phyloP scores from a whole-genome alignment of 768 basidiomycete genomes.

The Porphyrellus cyaneotinctus region DNA sequence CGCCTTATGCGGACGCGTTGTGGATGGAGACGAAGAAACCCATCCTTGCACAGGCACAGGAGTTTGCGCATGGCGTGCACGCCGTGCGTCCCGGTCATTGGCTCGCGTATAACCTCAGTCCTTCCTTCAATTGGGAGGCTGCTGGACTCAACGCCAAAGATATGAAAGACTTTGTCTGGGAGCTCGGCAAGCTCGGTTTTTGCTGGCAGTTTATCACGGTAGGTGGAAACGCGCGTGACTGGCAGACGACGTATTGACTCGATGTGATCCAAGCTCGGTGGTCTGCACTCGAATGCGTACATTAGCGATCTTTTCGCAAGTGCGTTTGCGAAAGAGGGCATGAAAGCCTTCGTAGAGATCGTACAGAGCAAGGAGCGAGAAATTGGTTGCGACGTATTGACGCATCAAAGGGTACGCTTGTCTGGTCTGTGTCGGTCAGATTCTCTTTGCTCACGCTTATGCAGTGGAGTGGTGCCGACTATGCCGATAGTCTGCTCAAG shows the following conservation, averaged over 20 bases:
- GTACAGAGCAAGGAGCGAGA: conserved; percentile 91
- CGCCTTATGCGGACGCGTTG: conserved; percentile 86
- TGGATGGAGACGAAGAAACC: conserved; percentile 99
- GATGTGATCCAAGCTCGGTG: conserved; percentile 67
- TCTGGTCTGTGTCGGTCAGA: neutral
- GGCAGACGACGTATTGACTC: conserved; percentile 3
- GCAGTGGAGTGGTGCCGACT: conserved; percentile 95
- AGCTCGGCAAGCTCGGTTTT: conserved; percentile 92
- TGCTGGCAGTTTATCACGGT: conserved; percentile 99
- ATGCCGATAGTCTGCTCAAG: conserved; percentile 86
- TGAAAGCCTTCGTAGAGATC: conserved; percentile 98
- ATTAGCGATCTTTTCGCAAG: conserved; percentile 92
- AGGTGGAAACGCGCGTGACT: conserved; percentile 26
- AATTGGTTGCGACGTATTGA: conserved; percentile 92
- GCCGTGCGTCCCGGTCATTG: conserved; percentile 82
- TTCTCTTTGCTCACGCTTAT: conserved; percentile 15
- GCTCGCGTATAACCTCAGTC: conserved; percentile 94
- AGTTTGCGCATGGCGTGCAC: conserved; percentile 89
- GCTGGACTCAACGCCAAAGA: conserved; percentile 83
- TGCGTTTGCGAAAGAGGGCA: conserved; percentile 88
- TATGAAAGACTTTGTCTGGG: conserved; percentile 89
- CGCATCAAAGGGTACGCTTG: conserved; percentile 82
- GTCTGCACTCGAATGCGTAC: conserved; percentile 95
- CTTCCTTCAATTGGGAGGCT: conserved; percentile 92
- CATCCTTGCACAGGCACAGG: conserved; percentile 84